A percentile compares a stretch with the other conserved stretches of the same genome.
phyloP scores from a whole-genome alignment of 176 grass and related monocot genomes.

The Canna indica region DNA sequence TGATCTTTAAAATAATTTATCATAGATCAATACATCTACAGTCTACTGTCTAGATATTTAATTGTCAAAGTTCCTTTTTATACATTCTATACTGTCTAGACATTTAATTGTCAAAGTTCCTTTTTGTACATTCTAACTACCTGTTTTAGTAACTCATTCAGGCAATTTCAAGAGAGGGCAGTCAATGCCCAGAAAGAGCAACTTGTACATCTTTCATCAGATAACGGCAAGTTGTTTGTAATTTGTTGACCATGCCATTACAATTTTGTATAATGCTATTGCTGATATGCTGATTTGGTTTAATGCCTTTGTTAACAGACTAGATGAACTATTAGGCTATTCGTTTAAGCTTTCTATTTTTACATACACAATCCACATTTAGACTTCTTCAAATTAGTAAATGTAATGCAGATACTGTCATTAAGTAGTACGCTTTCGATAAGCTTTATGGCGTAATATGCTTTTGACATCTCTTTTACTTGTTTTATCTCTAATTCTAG shows the following conservation, averaged over 20 bases:
- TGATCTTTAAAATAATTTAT: too few relatives aligned
- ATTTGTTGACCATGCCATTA: not conserved
- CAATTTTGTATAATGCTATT: not conserved
- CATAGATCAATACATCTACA: too few relatives aligned
- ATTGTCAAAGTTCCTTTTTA: not conserved
- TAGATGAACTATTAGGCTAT: not conserved
- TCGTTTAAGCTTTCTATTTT: not conserved
- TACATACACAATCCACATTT: not conserved
- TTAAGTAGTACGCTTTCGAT: too few relatives aligned
- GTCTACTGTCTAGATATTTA: too few relatives aligned
- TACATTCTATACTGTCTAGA: not conserved
- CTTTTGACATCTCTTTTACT: too few relatives aligned
- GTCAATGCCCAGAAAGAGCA: conserved; percentile 23
- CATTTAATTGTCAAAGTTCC: not conserved
- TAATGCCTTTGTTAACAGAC: not conserved
- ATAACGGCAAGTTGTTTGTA: conserved; percentile 20
- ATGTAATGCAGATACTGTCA: too few relatives aligned
- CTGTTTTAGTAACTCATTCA: conserved; percentile 25
- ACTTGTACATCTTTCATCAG: conserved; percentile 9
- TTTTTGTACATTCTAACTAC: not conserved
- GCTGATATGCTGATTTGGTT: not conserved
- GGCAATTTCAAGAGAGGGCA: conserved; percentile 48
- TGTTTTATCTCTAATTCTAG: too few relatives aligned
- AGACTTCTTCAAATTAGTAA: not conserved
- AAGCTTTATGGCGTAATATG: too few relatives aligned